phyloP scores from a whole-genome alignment of 805 yeast genomes.

The Wickerhamiella bombiphila region DNA sequence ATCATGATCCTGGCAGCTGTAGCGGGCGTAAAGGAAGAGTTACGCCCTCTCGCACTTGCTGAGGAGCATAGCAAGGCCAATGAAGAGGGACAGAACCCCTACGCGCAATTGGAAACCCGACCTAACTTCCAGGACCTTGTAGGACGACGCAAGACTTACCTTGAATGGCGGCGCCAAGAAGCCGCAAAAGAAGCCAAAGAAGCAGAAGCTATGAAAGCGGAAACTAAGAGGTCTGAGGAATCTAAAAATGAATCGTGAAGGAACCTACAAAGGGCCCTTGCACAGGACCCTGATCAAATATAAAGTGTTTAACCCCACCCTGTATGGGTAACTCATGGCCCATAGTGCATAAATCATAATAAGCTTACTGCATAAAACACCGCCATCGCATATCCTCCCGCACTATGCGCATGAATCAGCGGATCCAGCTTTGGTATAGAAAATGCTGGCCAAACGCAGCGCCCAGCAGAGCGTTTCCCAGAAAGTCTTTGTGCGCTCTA shows the following conservation, averaged over 20 bases:
- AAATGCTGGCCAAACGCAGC: constrained; percentile 15
- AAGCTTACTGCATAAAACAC: not conserved
- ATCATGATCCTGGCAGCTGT: constrained; percentile 27
- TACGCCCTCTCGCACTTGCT: constrained; percentile 35
- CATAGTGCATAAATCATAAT: not conserved
- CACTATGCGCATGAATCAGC: not conserved
- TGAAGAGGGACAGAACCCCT: constrained; percentile 33
- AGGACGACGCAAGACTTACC: constrained; percentile 32
- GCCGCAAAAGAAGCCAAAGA: not conserved
- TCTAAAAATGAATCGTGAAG: too few species aligned
- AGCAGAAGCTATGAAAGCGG: not conserved
- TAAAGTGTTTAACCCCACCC: too few species aligned
- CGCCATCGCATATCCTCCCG: not conserved
- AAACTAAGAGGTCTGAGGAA: constrained; percentile 1
- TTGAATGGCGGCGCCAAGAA: constrained; percentile 15
- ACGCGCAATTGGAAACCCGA: constrained; percentile 34
- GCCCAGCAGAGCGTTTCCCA: constrained; percentile 19
- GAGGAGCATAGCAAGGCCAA: constrained; percentile 37
- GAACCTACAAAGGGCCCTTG: too few species aligned
- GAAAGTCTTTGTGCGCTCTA: constrained; percentile 80
- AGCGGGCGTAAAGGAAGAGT: constrained; percentile 22
- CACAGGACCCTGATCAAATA: too few species aligned
- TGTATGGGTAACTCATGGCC: too few species aligned
- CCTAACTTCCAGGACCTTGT: constrained; percentile 38
- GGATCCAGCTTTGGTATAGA: not conserved